These are phyloP conservation scores for Stereocaulon alpinum DNA, from an alignment of 495 filamentous ascomycete species.

Conservation along the genomic window DNA sequence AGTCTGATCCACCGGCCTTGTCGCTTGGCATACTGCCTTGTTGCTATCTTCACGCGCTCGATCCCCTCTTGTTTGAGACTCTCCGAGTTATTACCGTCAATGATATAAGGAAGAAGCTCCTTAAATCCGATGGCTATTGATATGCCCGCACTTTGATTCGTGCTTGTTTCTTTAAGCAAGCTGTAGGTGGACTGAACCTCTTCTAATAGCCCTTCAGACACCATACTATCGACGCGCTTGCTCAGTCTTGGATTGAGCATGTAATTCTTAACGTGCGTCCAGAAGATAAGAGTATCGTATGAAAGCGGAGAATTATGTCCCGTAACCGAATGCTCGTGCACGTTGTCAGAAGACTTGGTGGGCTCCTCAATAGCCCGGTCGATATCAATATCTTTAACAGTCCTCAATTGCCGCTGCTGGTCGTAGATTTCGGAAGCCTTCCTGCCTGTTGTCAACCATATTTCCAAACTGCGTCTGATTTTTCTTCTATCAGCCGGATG, in stretches of 20 bases:
- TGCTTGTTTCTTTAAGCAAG: slow-evolving; percentile 35
- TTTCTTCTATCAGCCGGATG: slow-evolving; percentile 88
- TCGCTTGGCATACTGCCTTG: slow-evolving; percentile 72
- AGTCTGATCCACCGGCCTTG: slow-evolving; percentile 81
- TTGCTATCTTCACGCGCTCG: slow-evolving; percentile 61
- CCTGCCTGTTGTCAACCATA: slow-evolving; percentile 69
- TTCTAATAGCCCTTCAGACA: slow-evolving; percentile 56
- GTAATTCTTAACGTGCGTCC: slow-evolving; percentile 64
- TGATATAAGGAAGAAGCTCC: slow-evolving; percentile 65
- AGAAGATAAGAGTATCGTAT: slow-evolving; percentile 64
- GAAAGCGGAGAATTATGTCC: slow-evolving; percentile 27
- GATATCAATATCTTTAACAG: slow-evolving; percentile 12
- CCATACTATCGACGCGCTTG: slow-evolving; percentile 71
- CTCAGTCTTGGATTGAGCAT: slow-evolving; percentile 62
- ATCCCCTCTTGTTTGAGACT: slow-evolving; percentile 36
- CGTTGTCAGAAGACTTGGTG: not conserved
- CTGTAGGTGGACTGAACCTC: slow-evolving; percentile 56
- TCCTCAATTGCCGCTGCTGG: slow-evolving; percentile 44
- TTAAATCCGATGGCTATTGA: slow-evolving; percentile 97
- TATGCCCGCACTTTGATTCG: slow-evolving; percentile 71
- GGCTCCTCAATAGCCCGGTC: not conserved
- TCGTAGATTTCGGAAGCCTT: slow-evolving; percentile 82
- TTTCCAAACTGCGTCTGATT: slow-evolving; percentile 80
- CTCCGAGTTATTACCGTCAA: slow-evolving; percentile 34
- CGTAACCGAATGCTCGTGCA: not conserved